phyloP scores from a whole-genome alignment of 352 stramenopile species.

The Globisporangium solare region DNA sequence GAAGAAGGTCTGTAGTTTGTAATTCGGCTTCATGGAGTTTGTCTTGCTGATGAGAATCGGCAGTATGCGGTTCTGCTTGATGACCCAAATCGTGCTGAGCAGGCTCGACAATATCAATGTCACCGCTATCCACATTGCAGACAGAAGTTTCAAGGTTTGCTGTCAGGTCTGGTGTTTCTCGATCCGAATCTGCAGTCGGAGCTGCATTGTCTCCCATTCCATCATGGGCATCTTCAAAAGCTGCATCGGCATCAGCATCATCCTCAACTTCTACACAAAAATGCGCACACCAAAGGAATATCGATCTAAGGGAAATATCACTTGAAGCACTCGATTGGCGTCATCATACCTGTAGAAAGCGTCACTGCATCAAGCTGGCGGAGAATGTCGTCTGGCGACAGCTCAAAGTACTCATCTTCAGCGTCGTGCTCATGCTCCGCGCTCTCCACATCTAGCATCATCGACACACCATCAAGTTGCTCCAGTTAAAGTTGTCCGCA shows the following conservation, averaged over 20 bases:
- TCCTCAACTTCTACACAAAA: neutral
- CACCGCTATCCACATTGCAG: neutral
- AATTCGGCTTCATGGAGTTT: no score
- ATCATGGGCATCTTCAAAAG: neutral
- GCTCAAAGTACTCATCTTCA: neutral
- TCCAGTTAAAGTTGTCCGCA: neutral
- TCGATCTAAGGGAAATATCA: neutral
- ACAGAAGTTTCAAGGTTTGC: neutral
- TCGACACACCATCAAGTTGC: neutral
- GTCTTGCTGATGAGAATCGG: no score
- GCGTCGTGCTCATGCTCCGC: neutral
- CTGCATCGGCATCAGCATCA: neutral
- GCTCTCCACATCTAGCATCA: neutral
- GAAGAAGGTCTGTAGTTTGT: no score
- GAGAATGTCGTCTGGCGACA: constrained; percentile 29
- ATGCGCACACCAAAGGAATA: neutral
- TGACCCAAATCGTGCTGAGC: no score
- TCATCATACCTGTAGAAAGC: neutral
- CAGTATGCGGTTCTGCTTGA: no score
- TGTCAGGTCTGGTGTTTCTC: neutral
- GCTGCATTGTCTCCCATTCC: neutral
- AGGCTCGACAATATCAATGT: no score
- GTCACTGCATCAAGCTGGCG: constrained; percentile 28
- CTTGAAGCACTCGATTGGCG: neutral
- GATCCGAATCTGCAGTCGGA: neutral